Base-by-base conservation (phyloP, 2,329 filamentous ascomycete genomes). In the Aspergillus japonicus region DNA sequence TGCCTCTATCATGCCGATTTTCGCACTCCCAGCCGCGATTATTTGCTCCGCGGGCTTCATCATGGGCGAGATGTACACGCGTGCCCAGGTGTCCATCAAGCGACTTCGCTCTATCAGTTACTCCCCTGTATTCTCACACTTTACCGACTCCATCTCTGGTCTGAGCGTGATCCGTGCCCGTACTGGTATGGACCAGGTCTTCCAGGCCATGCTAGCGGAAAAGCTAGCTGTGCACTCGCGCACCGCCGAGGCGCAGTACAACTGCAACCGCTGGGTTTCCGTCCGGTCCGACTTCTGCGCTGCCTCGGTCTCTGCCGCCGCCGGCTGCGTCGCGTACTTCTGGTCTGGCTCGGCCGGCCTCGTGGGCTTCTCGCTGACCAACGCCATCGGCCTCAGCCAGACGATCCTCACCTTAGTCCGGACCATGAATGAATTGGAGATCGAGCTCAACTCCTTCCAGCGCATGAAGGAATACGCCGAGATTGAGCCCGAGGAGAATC, bases 181-280 rank as follows among this genome's bases (percentile, higher is more conserved):
- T 12, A 72, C 73, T 10, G 79, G 78, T 39, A 83, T 85, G 78
- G 72, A 79, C 10, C 69, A 77, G 26, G 75, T 75, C 1, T 86
- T 85, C 57, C 73, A 77, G 11, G 69, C 78, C 26, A 76, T 82
- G 35, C 69, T 86, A n/a, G 83, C 83, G 1, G 74, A 81, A 29
- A 82, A 81, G 64, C 62, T 86, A 33, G 76, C 80, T 1, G 68
- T 78, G 0, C 82, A 79, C 70, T 77, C 80, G 11, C 77, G 78
- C 5, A 75, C 82, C 0, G 73, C 77, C 0, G 82, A 85, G 66
- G 74, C 83, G 1, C 80, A 79, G 50, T 84, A 78, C 62, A 85
- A 85, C 68, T 81, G 80, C 61, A 86, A 86, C 66, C 80, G 84
- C 7, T 86, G 84, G 84, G 81, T 86, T 2, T 77, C 80, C 1